Base-by-base conservation (phyloP, 2,329 filamentous ascomycete genomes). In the Apiospora malaysiana region DNA sequence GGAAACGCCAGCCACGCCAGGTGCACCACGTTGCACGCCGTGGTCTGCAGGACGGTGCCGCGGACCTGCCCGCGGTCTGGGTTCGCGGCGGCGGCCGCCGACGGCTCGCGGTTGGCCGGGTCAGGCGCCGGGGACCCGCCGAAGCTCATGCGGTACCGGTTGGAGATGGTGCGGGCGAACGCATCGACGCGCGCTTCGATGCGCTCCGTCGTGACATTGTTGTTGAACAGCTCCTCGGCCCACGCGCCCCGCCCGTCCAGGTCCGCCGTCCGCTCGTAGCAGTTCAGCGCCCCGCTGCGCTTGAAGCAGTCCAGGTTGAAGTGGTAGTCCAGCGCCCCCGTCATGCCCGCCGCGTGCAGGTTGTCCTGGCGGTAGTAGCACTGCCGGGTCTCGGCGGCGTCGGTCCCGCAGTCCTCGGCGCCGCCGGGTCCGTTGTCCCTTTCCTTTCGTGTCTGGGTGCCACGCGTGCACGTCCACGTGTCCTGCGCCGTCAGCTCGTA, bases 131-230 rank as follows among this genome's bases (percentile, higher is more conserved):
- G 7, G 51, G 25, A 21, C 46, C 45, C 25, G 25, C 67, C 67
- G 43, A 51, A 68, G 46, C 25, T 56, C 25, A 40, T 51, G 46
- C 67, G 67, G 45, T 68, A 68, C 14, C 67, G 67, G 46, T 42
- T 51, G n/a, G 67, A 51, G 27, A 68, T 16, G 9, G 46, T 42
- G 3, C 18, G n/a, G 27, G 46, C 46, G 21, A 68, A 32, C 6
- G 16, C 7, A 10, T 1, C 46, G 67, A 68, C 56, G 27, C 25
- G 37, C n/a, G 14, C 18, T 10, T 68, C 67, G 25, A 68, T n/a
- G 5, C 8, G n/a, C 3, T 7, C 18, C 3, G 7, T 23, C 6
- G 67, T 68, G 14, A 18, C 27, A 27, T 59, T 59, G 51, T 27
- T 3, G 7, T 27, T 18, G 51, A 9, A 59, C 6, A 59, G 27